Conservation (phyloP, 257 asterid species). For the Leonotis leonurus region DNA sequence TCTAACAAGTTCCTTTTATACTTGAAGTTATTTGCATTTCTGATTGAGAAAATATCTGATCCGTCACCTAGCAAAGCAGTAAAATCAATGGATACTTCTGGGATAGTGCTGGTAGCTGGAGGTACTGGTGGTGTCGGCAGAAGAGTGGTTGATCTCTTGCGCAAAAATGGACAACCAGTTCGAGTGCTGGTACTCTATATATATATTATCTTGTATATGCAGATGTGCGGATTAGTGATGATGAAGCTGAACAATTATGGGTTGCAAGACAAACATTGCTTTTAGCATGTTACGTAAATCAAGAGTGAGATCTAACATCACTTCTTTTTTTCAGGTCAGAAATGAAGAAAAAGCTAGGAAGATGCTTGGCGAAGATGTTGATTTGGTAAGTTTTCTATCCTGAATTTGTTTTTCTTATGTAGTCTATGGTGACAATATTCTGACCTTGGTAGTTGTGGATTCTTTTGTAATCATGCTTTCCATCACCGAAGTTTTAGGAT, state of each 20-base stretch:
- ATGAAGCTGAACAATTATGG: background rate
- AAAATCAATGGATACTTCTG: constrained; percentile 57
- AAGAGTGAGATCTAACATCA: background rate
- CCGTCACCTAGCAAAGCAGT: constrained; percentile 68
- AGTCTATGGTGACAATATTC: background rate
- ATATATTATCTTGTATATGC: background rate
- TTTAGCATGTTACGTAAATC: constrained; percentile 1
- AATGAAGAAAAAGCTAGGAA: constrained; percentile 91
- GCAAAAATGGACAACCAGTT: constrained; percentile 53
- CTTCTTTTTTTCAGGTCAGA: constrained; percentile 52
- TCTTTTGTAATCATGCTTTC: background rate
- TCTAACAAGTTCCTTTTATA: constrained; percentile 35
- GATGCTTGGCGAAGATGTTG: constrained; percentile 87
- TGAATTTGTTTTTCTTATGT: background rate
- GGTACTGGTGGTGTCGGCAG: constrained; percentile 98
- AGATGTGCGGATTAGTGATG: background rate
- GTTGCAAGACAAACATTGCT: background rate
- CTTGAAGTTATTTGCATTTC: constrained; percentile 72
- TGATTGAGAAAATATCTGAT: constrained; percentile 86
- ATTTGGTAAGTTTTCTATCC: constrained; percentile 50
- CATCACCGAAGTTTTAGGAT: background rate
- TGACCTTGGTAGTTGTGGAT: constrained; percentile 1
- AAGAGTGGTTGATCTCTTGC: constrained; percentile 77
- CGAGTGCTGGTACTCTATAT: constrained; percentile 59
- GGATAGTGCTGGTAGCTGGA: constrained; percentile 77